A percentile compares a stretch with the other conserved stretches of the same genome.
These are phyloP conservation scores for Arachis stenosperma DNA, from an alignment of 306 rosid species.

Conservation along the genomic window DNA sequence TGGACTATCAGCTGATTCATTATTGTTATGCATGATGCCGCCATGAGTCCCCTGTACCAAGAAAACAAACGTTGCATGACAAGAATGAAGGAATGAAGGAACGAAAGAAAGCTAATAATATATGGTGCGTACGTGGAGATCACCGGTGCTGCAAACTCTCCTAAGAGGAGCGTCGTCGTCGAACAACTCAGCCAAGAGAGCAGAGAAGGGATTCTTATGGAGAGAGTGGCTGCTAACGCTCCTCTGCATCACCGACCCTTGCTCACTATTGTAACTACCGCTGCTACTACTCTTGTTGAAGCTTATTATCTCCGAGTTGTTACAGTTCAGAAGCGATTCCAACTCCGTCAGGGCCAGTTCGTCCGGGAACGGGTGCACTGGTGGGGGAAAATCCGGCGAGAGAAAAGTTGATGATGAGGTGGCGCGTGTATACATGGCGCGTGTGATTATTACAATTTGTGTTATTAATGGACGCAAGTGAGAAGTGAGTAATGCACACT, in stretches of 20 bases:
- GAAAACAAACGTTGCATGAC: conserved; percentile 5
- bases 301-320: conserved; percentile 47
- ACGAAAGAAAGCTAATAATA: not conserved
- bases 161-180: conserved; percentile 52
- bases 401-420: conserved; percentile 20
- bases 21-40: conserved; percentile 45
- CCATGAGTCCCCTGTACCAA: conserved; percentile 52
- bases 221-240: conserved; percentile 68
- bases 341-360: conserved; percentile 21
- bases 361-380: conserved; percentile 16
- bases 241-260: conserved; percentile 45
- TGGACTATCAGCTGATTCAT: conserved; percentile 53
- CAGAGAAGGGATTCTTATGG: conserved; percentile 40
- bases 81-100: not conserved
- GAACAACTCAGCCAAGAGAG: conserved; percentile 43
- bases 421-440: conserved; percentile 61
- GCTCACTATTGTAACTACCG: conserved; percentile 8
- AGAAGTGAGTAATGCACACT: too few species aligned
- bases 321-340: conserved; percentile 49
- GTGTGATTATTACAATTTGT: not conserved
- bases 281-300: conserved; percentile 55
- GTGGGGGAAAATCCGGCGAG: not conserved
- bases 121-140: conserved; percentile 54
- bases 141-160: conserved; percentile 71
- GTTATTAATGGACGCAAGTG: too few species aligned